A percentile compares a stretch with the other conserved stretches of the same genome.
phyloP scores from a whole-genome alignment of 164 flowering plant species.

The Brasenia schreberi region DNA sequence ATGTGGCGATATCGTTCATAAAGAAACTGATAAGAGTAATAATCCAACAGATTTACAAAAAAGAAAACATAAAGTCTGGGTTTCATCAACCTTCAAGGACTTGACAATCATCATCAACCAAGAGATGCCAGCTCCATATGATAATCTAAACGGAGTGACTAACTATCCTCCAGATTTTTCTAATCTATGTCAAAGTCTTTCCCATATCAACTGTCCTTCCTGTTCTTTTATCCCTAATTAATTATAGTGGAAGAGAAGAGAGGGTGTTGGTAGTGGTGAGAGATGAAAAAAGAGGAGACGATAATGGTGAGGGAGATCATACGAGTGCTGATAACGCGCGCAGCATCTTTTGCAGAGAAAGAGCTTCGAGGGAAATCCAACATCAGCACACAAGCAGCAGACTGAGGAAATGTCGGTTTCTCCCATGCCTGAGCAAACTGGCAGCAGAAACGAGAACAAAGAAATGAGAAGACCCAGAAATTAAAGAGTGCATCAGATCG shows the following conservation, averaged over 20 bases:
- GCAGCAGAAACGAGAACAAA: constrained; percentile 3
- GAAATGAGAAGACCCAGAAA: constrained; percentile 4
- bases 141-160: no score
- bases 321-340: constrained; percentile 87
- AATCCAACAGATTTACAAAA: no score
- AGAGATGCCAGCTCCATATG: no score
- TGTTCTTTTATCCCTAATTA: background rate
- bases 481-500: background rate
- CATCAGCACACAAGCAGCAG: constrained; percentile 96
- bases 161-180: no score
- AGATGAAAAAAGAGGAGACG: background rate
- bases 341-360: constrained; percentile 75
- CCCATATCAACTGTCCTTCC: no score
- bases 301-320: constrained; percentile 13
- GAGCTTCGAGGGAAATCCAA: constrained; percentile 88
- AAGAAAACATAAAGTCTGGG: no score
- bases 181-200: no score
- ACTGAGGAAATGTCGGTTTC: constrained; percentile 44
- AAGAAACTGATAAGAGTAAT: no score
- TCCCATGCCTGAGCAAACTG: background rate
- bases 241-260: background rate
- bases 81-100: no score
- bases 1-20: no score
- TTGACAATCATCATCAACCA: no score
- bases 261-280: background rate